These are phyloP conservation scores for Lavandula angustifolia DNA, from an alignment of 257 asterid species.

Conservation along the genomic window DNA sequence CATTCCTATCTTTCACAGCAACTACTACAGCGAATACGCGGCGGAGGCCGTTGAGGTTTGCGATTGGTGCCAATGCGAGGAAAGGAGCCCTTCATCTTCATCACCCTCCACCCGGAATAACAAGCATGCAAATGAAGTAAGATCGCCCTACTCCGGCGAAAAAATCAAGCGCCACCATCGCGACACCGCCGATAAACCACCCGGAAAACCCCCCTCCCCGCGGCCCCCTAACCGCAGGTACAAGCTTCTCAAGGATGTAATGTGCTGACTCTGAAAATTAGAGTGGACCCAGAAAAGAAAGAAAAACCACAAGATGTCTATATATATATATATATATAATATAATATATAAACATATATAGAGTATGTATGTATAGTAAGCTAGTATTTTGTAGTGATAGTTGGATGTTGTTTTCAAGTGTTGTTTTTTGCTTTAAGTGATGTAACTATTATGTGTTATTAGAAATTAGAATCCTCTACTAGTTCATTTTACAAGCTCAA, in stretches of 20 bases:
- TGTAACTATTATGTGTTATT: too few species aligned
- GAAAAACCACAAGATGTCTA: not conserved
- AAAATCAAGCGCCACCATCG: slow-evolving; percentile 61
- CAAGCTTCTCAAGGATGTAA: slow-evolving; percentile 97
- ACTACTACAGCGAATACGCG: slow-evolving; percentile 63
- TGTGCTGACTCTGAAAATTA: slow-evolving; percentile 51
- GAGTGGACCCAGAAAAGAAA: slow-evolving; percentile 7
- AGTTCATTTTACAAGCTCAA: too few species aligned
- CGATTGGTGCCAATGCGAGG: slow-evolving; percentile 90
- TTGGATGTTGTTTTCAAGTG: too few species aligned
- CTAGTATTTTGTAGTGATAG: too few species aligned
- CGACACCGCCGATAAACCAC: slow-evolving; percentile 46
- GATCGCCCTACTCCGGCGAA: slow-evolving; percentile 66
- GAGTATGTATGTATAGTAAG: too few species aligned
- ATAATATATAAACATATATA: too few species aligned
- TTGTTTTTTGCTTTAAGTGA: too few species aligned
- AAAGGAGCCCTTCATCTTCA: slow-evolving; percentile 37
- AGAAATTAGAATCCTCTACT: too few species aligned
- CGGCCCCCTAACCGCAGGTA: slow-evolving; percentile 66
- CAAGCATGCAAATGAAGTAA: slow-evolving; percentile 39
- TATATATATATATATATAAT: slow-evolving; percentile 16
- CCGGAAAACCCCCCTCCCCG: slow-evolving; percentile 70
- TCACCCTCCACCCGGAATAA: slow-evolving; percentile 10
- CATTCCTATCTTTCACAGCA: too few species aligned
- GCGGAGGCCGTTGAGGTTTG: slow-evolving; percentile 63